Evolutionary conservation across 2,329 filamentous ascomycete genomes (phyloP), one percentile per base, ranked within the genome.

Genomic region (Fusarium pseudoanthophilum): DNA sequence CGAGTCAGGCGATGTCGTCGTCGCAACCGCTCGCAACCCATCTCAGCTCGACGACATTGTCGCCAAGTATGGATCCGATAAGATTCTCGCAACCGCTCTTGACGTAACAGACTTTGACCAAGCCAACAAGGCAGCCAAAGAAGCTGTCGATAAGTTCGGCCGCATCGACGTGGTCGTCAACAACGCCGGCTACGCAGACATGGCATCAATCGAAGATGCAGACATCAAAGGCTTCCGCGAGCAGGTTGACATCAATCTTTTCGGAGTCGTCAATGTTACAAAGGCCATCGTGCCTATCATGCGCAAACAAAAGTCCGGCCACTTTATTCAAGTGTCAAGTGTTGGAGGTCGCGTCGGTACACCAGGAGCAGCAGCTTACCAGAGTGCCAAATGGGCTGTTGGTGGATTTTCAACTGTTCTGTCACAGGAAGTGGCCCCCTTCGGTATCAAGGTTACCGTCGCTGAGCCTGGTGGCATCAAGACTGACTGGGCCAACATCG

Each of bases 161-260:
- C 85, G 87, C 13, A 79, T 92, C 49, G 88, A 91, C 76, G 85
- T 90, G 2, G 86, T 91, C 10, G 84, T 89, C 66, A 91, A 91
- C 80, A 91, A 91, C 56, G 89, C 89, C 7, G 90, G 89, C 5
- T 90, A 89, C 66, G 86, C 87, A n/a, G 80, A 88, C 3, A 76
- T 80, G 11, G 87, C 86, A 18, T 84, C 86, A 2, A 85, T 90
- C 53, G 89, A 91, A 74, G 85, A 86, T 11, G 78, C 87, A 6
- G 80, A 81, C 2, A 83, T 89, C 4, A 76, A 82, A 5, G 83
- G 88, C 36, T 85, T 88, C 46, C 82, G 85, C 4, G 83, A 78
- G 5, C 86, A 90, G 74, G 85, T 91, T 79, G 87, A 91, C 56
- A 84, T 88, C 67, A 91, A 91, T 74, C 87, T 90, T 75, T 89